Evolutionary conservation across 1,284 basidiomycete genomes (phyloP).

Genomic region (Moesziomyces globuligerus): DNA sequence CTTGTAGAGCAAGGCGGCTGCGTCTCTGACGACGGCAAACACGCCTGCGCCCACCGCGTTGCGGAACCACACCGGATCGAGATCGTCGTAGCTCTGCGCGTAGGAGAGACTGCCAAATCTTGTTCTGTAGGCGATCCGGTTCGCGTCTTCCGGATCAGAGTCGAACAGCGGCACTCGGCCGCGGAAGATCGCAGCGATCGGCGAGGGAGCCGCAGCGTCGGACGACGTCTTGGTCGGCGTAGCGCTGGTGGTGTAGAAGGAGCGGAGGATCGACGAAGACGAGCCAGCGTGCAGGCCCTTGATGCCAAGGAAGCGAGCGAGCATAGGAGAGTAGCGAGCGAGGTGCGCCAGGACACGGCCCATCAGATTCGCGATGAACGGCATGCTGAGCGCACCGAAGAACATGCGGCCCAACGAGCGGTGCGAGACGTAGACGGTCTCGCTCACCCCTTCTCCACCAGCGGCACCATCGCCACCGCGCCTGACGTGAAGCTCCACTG

Average conservation of each 20-base stretch:
- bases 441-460: constrained; percentile 7
- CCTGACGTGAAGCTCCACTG: constrained; percentile 13
- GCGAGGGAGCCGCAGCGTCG: constrained; percentile 10
- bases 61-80: constrained; percentile 62
- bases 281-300: constrained; percentile 6
- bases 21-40: constrained; percentile 58
- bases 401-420: constrained; percentile 49
- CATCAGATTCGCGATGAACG: constrained; percentile 52
- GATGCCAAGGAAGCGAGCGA: constrained; percentile 47
- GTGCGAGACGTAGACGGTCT: constrained; percentile 54
- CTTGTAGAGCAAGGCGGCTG: constrained; percentile 43
- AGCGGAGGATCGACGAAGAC: constrained; percentile 16
- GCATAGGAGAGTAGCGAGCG: constrained; percentile 17
- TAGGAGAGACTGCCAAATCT: constrained; percentile 4
- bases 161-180: constrained; percentile 29
- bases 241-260: constrained; percentile 36
- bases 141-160: background rate
- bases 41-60: constrained; percentile 58
- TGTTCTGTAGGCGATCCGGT: background rate
- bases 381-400: constrained; percentile 55
- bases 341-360: constrained; percentile 48
- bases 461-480: constrained; percentile 12
- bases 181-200: constrained; percentile 30
- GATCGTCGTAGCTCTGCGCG: constrained; percentile 42
- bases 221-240: background rate